phyloP scores from a whole-genome alignment of 257 asterid species.

The Solanum ossicruentum region DNA sequence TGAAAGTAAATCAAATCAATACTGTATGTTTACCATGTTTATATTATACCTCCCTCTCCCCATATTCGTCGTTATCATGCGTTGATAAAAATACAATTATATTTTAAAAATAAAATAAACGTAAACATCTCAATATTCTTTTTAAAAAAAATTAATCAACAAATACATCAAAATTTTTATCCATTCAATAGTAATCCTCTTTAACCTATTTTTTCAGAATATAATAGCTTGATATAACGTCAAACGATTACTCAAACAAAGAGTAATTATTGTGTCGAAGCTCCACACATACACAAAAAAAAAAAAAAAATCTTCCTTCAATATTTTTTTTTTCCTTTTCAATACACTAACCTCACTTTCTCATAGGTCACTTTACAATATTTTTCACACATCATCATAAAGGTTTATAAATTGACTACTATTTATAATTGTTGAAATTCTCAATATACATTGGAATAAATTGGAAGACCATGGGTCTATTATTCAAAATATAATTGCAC shows the following conservation, averaged over 20 bases:
- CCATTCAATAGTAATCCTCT: neutral
- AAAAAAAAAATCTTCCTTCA: neutral
- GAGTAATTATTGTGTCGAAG: neutral
- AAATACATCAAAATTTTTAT: fast-evolving
- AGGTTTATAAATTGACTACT: neutral
- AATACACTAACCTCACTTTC: neutral
- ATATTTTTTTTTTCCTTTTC: neutral
- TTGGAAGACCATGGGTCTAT: neutral
- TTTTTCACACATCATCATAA: neutral
- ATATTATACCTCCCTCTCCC: neutral
- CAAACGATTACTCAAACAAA: neutral
- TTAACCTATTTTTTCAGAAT: neutral
- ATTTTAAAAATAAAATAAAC: neutral
- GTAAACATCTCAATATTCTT: neutral
- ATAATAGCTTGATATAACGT: neutral
- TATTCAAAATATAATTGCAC: neutral
- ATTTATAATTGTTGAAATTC: neutral
- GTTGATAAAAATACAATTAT: neutral
- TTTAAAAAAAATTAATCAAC: neutral
- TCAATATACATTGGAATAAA: neutral
- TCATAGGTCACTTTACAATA: neutral
- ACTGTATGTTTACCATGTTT: neutral
- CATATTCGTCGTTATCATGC: neutral
- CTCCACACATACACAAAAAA: neutral
- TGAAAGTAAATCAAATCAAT: neutral